Evolutionary conservation across 1,284 basidiomycete species (phyloP), one percentile per base, ranked within the genome.

Genomic region (Ceratobasidium sp.): DNA sequence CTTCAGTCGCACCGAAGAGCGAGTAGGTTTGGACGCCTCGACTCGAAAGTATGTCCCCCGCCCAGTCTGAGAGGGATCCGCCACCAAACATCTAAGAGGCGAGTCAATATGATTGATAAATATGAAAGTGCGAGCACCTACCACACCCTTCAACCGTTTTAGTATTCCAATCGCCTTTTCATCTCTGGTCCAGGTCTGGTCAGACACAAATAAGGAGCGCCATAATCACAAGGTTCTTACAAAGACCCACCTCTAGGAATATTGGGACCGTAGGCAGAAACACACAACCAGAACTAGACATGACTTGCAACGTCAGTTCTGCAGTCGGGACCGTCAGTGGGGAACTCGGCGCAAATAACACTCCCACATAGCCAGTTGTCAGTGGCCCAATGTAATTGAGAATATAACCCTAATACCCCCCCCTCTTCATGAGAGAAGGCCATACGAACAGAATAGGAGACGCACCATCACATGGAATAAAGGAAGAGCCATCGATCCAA

Each of bases 171-270:
- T 48, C 5, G 62, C n/a, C 10, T 34, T 72, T 21, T 43, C 36
- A 30, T 75, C 61, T n/a, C 53, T n/a, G 1, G 57, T 23, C 75
- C 75, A 76, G n/a, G 45, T n/a, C n/a, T 64, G 72, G 72, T 12
- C 2, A 21, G 39, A 16, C 12, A 14, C 3, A 10, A 39, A 3
- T 14, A 5, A 0, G 26, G 10, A 16, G 10, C 5, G 1, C 2
- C 3, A 30, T 28, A n/a, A n/a, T 32, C 1, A 10, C 18, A 12
- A 2, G 14, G 10, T 39, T 39, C 36, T n/a, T n/a, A n/a, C n/a
- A n/a, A 12, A 16, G 6, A 10, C 52, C 71, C 36, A 64, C 74
- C 64, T 75, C 75, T 1, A 71, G 43, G 41, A 74, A 72, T 16
- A 32, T 61, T 1, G 75, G 75, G 3, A 74, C 60, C 26, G 72